These are phyloP conservation scores for Pelargonium nanum DNA, from an alignment of 345 rosid genomes.

Conservation along the genomic window DNA sequence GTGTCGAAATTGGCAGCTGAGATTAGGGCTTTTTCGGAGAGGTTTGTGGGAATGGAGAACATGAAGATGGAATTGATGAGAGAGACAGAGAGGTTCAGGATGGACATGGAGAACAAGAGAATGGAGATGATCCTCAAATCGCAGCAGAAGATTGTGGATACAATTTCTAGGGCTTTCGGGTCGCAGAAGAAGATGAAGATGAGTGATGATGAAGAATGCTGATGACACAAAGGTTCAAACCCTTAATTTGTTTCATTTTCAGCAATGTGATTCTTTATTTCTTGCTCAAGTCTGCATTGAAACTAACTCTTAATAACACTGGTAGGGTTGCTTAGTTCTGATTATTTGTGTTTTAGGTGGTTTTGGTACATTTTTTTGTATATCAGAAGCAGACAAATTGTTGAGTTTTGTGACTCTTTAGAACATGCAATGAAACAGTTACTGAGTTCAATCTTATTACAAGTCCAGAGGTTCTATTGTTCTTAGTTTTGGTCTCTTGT, in stretches of 20 bases:
- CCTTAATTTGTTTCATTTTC: not conserved
- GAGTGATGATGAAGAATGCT: not conserved
- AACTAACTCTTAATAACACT: not conserved
- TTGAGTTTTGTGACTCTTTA: not conserved
- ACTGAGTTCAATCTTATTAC: too few relatives aligned
- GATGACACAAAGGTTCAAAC: not conserved
- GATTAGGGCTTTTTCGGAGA: conserved; percentile 49
- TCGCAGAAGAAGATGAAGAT: conserved; percentile 1
- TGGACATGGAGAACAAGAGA: conserved; percentile 62
- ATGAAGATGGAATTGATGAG: conserved; percentile 57
- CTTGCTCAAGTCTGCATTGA: not conserved
- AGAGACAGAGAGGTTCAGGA: conserved; percentile 45
- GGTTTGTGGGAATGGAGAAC: conserved; percentile 46
- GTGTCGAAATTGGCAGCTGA: conserved; percentile 39
- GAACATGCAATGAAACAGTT: not conserved
- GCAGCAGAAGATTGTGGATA: conserved; percentile 43
- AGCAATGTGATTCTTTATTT: not conserved
- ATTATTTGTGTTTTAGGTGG: too few relatives aligned
- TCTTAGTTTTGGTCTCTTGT: not conserved
- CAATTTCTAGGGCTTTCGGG: conserved; percentile 28
- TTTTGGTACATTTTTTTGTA: not conserved
- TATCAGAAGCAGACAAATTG: not conserved
- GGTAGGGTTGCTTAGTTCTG: not conserved
- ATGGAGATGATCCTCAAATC: conserved; percentile 43
- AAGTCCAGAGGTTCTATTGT: not conserved